phyloP scores from a whole-genome alignment of 2,329 filamentous ascomycete species.

The Aspergillus clavatus region DNA sequence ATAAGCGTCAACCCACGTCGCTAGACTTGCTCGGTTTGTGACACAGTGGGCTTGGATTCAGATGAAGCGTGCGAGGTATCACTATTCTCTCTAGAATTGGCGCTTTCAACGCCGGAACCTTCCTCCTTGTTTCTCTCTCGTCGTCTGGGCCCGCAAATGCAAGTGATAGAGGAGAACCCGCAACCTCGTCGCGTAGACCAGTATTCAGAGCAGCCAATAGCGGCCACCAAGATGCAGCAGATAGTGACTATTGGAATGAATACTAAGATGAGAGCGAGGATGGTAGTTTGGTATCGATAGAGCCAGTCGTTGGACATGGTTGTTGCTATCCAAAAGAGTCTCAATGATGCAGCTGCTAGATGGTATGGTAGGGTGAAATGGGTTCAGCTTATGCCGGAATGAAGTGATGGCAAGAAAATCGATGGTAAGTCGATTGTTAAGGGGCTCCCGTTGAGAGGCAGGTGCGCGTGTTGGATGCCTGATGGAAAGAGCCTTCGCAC shows the following conservation, averaged over 20 bases:
- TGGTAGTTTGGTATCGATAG: constrained; percentile 31
- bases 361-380: constrained; percentile 6
- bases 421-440: no score
- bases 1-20: neutral
- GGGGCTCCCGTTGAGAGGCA: no score
- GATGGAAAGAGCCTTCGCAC: neutral
- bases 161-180: constrained; percentile 19
- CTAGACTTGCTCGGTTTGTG: constrained; percentile 21
- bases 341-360: constrained; percentile 6
- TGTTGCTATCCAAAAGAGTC: neutral
- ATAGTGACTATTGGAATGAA: constrained; percentile 46
- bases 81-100: constrained; percentile 30
- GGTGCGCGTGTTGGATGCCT: neutral
- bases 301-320: constrained; percentile 29
- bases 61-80: constrained; percentile 24
- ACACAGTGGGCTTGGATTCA: constrained; percentile 23
- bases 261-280: constrained; percentile 43
- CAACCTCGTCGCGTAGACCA: constrained; percentile 18
- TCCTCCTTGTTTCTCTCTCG: constrained; percentile 22
- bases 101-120: constrained; percentile 30
- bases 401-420: no score
- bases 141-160: constrained; percentile 20
- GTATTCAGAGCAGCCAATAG: constrained; percentile 37
- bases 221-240: constrained; percentile 34
- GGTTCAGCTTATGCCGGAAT: no score